Evolutionary conservation across 441 rosid species (phyloP).

Genomic region (Mallotus repandus): DNA sequence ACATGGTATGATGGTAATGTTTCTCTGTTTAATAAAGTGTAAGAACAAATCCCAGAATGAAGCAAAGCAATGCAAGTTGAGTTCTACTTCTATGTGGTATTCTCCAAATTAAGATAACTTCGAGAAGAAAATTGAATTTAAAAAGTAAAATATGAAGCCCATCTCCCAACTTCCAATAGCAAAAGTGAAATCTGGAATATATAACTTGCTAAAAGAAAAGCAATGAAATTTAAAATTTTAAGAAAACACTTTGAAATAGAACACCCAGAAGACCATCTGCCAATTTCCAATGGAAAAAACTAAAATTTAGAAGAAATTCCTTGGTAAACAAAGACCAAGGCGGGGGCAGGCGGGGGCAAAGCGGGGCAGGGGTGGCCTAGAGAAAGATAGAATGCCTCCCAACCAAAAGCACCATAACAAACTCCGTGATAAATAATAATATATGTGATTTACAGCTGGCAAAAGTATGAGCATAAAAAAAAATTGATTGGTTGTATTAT

Average conservation of each 20-base stretch:
- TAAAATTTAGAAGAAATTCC: not conserved
- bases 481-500: no score
- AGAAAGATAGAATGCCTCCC: not conserved
- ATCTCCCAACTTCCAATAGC: not conserved
- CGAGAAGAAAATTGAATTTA: not conserved
- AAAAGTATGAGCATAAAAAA: no score
- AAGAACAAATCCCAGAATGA: slow-evolving; percentile 1
- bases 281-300: not conserved
- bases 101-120: not conserved
- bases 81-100: not conserved
- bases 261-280: not conserved
- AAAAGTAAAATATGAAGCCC: not conserved
- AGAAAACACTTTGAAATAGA: not conserved
- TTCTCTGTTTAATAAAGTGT: not conserved
- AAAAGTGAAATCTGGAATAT: not conserved
- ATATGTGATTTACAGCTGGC: no score
- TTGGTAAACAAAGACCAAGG: not conserved
- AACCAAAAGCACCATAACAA: not conserved
- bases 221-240: not conserved
- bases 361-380: no score
- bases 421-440: not conserved
- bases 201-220: not conserved
- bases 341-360: no score
- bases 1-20: not conserved
- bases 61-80: not conserved